Conservation (phyloP, 352 stramenopile species). For the Phytophthora idaei region DNA sequence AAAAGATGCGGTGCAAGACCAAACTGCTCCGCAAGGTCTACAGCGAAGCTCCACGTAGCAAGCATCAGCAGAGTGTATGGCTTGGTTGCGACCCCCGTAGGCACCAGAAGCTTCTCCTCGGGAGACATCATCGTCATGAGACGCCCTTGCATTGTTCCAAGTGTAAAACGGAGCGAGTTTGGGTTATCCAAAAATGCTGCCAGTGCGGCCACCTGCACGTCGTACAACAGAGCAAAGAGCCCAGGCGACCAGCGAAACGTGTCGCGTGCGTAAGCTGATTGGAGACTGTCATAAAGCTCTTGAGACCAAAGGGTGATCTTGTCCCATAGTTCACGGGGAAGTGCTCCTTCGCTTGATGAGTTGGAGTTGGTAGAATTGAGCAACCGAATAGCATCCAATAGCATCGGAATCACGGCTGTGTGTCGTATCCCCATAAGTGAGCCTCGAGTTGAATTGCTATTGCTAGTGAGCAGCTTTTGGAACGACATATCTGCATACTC, state of each 20-base stretch:
- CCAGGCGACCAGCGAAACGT: constrained; percentile 38
- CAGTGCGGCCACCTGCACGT: constrained; percentile 49
- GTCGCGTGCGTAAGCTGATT: constrained; percentile 26
- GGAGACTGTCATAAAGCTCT: constrained; percentile 31
- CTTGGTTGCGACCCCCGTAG: constrained; percentile 31
- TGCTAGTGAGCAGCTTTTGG: constrained; percentile 30
- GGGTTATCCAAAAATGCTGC: constrained; percentile 55
- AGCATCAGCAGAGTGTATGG: constrained; percentile 44
- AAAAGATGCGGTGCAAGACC: constrained; percentile 49
- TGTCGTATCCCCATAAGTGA: constrained; percentile 38
- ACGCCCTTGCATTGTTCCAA: constrained; percentile 54
- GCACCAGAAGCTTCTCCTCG: constrained; percentile 37
- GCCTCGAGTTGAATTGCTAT: constrained; percentile 16
- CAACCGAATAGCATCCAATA: constrained; percentile 48
- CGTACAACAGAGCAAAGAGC: constrained; percentile 52
- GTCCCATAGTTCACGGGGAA: constrained; percentile 6
- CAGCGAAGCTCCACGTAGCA: constrained; percentile 31
- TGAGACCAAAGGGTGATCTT: constrained; percentile 34
- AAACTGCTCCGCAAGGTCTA: constrained; percentile 39
- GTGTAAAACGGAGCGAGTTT: constrained; percentile 38
- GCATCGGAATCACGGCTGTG: constrained; percentile 36
- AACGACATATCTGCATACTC: constrained; percentile 46
- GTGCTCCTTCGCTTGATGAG: not conserved
- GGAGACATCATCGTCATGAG: constrained; percentile 50
- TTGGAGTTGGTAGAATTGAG: constrained; percentile 28